Evolutionary conservation across 257 asterid genomes (phyloP), one percentile per base, ranked within the genome.

Genomic region (Petunia secreta): DNA sequence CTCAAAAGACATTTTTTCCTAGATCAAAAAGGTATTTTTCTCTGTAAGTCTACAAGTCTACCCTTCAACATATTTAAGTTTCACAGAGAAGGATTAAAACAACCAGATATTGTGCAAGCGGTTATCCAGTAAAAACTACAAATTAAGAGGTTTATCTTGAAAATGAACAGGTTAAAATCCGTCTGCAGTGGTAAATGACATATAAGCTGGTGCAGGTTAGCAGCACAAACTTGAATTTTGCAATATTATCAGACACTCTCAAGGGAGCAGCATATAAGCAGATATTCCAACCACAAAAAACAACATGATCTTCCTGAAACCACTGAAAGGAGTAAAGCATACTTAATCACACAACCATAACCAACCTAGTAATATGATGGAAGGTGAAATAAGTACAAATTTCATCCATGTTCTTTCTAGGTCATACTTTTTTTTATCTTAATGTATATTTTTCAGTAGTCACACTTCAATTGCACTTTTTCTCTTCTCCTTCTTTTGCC

Each of bases 11-110:
- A 25, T 25, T 25, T 25, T 25, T 25, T 25, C 25, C 25, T 25
- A 25, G 25, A 25, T 25, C 25, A 25, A 25, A 25, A 25, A 25
- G 34, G 62, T 55, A 7, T 55, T 25, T 1, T 44, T 16, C 14
- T 46, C 25, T 69, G 41, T 10, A 69, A 69, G 16, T 46, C 25
- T 8, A 62, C 13, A 62, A 4, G 41, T 9, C 41, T 34, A 69
- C 9, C 11, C 41, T 46, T 69, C 39, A 38, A 48, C 59, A 69
- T 69, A 46, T 48, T 41, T 13, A 25, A 37, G 59, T 25, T 25
- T 69, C 76, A 69, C 40, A 69, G 58, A 16, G 38, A 69, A 46
- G 48, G 44, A 48, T 48, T 40, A 71, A 25, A 48, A 46, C 50
- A 71, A 71, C 77, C 25, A 48, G 25, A 69, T 50, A 55, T 16